phyloP scores from a whole-genome alignment of 2,329 filamentous ascomycete genomes.

The Beauveria asiatica region DNA sequence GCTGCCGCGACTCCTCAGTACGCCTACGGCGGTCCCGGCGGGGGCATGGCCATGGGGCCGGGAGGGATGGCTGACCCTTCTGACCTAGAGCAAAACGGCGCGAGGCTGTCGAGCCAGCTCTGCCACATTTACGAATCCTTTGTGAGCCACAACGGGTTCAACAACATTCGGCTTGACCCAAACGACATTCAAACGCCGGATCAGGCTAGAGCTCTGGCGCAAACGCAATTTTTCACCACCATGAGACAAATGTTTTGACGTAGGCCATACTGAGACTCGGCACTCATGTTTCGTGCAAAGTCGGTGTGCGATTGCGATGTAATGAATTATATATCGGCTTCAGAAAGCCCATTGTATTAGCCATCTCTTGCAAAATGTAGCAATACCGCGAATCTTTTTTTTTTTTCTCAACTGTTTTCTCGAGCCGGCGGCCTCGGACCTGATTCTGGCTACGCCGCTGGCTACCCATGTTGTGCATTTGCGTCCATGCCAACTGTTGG shows the following conservation, averaged over 20 bases:
- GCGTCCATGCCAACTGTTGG: too few relatives aligned
- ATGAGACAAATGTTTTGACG: constrained; percentile 4
- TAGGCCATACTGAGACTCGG: too few relatives aligned
- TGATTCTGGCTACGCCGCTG: too few relatives aligned
- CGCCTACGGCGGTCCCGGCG: not conserved
- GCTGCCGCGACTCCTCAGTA: not conserved
- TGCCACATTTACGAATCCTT: not conserved
- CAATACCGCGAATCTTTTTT: not conserved
- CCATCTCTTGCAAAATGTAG: not conserved
- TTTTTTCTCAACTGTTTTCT: not conserved
- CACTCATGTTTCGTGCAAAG: not conserved
- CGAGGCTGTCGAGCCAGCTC: not conserved
- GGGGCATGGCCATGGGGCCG: not conserved
- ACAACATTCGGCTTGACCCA: not conserved
- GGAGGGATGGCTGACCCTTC: not conserved
- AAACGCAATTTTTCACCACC: not conserved
- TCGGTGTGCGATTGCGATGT: too few relatives aligned
- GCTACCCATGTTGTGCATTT: too few relatives aligned
- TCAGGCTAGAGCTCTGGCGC: not conserved
- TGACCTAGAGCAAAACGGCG: not conserved
- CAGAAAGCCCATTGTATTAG: not conserved
- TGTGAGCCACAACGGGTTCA: not conserved
- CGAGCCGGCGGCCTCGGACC: too few relatives aligned
- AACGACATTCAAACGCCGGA: not conserved
- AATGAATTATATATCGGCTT: too few relatives aligned